A percentile compares a stretch with the other conserved stretches of the same genome.
Evolutionary conservation across 768 basidiomycete genomes (phyloP).

Genomic region (Rubroboletus satanas): DNA sequence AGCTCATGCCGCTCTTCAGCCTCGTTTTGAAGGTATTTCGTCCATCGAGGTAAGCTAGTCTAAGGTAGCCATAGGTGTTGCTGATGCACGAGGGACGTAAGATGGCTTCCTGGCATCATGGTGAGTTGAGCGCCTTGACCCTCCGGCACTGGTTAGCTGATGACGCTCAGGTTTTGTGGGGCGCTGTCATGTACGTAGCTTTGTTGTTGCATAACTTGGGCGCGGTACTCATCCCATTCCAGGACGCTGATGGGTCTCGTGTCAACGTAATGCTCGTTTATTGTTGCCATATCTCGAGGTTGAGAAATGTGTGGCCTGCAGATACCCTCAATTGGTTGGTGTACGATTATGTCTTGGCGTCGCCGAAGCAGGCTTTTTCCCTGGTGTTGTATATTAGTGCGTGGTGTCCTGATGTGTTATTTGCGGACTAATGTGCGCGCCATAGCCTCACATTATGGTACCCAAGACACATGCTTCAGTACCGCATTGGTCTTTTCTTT

Average conservation of each 20-base stretch:
- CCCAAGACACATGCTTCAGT: slow-evolving; percentile 55
- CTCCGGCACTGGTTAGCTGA: neutral
- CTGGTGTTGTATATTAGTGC: slow-evolving; percentile 72
- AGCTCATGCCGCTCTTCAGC: slow-evolving; percentile 1
- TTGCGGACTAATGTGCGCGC: neutral
- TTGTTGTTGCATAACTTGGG: neutral
- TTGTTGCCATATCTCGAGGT: neutral
- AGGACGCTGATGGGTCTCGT: slow-evolving; percentile 68
- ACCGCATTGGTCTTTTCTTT: slow-evolving; percentile 61
- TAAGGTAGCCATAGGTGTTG: neutral
- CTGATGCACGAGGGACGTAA: slow-evolving; percentile 13
- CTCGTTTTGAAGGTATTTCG: slow-evolving; percentile 56
- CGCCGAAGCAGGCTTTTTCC: slow-evolving; percentile 69
- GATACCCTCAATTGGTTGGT: slow-evolving; percentile 60
- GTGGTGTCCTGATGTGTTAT: slow-evolving; percentile 9
- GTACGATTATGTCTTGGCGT: slow-evolving; percentile 57
- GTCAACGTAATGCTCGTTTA: slow-evolving; percentile 42
- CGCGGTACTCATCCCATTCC: neutral
- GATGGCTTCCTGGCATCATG: slow-evolving; percentile 66
- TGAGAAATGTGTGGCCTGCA: slow-evolving; percentile 20
- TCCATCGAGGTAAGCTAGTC: slow-evolving; percentile 49
- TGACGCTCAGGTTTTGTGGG: slow-evolving; percentile 54
- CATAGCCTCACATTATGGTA: slow-evolving; percentile 65
- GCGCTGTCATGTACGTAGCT: slow-evolving; percentile 49
- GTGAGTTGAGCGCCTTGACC: slow-evolving; percentile 30